Evolutionary conservation across 1,284 basidiomycete genomes (phyloP).

Genomic region (Trichosporon coremiiforme): DNA sequence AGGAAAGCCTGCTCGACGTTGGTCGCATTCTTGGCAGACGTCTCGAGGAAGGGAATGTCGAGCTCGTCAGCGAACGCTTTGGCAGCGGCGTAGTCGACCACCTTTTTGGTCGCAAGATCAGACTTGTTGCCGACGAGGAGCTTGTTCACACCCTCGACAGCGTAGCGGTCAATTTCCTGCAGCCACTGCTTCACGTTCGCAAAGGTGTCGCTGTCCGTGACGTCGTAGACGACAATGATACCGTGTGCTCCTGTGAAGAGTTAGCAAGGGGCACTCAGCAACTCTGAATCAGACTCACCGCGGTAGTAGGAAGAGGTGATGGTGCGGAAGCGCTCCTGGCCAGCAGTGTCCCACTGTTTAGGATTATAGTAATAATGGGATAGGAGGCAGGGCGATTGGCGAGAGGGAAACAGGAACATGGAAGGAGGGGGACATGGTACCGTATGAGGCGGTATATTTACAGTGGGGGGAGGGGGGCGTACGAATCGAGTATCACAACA

Average conservation of each 20-base stretch:
- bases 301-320: constrained; percentile 98
- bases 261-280: no score
- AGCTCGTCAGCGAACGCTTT: constrained; percentile 99
- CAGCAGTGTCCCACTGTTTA: constrained; percentile 90
- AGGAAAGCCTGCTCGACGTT: constrained; percentile 99
- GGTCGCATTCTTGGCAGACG: constrained; percentile 97
- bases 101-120: constrained; percentile 97
- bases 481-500: constrained; percentile 33
- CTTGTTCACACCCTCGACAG: constrained; percentile 98
- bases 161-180: constrained; percentile 98
- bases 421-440: constrained; percentile 23
- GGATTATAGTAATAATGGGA: constrained; percentile 25
- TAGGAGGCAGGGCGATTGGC: constrained; percentile 29
- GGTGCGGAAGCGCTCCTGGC: constrained; percentile 96
- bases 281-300: constrained; percentile 30
- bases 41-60: constrained; percentile 95
- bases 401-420: constrained; percentile 28
- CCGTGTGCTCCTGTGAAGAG: constrained; percentile 73
- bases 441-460: constrained; percentile 17
- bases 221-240: constrained; percentile 99
- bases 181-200: constrained; percentile 99
- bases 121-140: constrained; percentile 97
- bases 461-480: constrained; percentile 11
- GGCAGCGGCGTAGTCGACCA: constrained; percentile 94
- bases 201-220: constrained; percentile 87